Percentiles rank a stretch among this genome's conserved stretches.
phyloP scores from a whole-genome alignment of 2,329 filamentous ascomycete genomes.

The Sphaerulina vaccinii region DNA sequence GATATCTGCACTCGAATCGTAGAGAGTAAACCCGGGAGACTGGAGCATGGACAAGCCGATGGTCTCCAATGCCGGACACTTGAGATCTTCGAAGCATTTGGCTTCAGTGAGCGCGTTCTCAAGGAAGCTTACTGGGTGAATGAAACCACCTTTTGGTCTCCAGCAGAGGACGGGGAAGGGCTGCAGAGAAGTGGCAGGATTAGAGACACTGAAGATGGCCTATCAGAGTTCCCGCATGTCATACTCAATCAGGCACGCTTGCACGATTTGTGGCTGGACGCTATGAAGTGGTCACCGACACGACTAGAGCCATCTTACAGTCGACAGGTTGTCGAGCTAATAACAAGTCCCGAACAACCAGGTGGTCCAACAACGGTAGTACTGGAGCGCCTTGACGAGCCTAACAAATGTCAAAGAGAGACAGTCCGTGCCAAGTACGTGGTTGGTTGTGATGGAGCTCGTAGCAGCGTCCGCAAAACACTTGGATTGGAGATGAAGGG shows the following conservation, averaged over 20 bases:
- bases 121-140: conserved; percentile 68
- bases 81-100: conserved; percentile 73
- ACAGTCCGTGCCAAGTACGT: conserved; percentile 36
- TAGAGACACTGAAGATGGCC: conserved; percentile 60
- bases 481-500: conserved; percentile 39
- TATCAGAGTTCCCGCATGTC: conserved; percentile 64
- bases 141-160: conserved; percentile 62
- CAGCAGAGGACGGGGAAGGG: conserved; percentile 54
- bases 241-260: conserved; percentile 71
- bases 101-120: conserved; percentile 62
- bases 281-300: conserved; percentile 36
- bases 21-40: conserved; percentile 33
- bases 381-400: conserved; percentile 40
- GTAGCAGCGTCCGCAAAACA: conserved; percentile 33
- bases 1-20: conserved; percentile 52
- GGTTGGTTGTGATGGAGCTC: conserved; percentile 39
- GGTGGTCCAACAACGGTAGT: conserved; percentile 58
- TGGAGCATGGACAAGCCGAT: conserved; percentile 47
- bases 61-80: conserved; percentile 65
- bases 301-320: conserved; percentile 35
- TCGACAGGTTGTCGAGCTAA: conserved; percentile 24
- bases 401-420: conserved; percentile 34
- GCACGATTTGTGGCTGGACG: conserved; percentile 50
- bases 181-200: conserved; percentile 61
- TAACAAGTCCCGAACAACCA: conserved; percentile 26